Percentiles rank a stretch among this genome's conserved stretches.
These are phyloP conservation scores for Xerocomus nothofagi DNA, from an alignment of 1,284 basidiomycete genomes.

Conservation along the genomic window DNA sequence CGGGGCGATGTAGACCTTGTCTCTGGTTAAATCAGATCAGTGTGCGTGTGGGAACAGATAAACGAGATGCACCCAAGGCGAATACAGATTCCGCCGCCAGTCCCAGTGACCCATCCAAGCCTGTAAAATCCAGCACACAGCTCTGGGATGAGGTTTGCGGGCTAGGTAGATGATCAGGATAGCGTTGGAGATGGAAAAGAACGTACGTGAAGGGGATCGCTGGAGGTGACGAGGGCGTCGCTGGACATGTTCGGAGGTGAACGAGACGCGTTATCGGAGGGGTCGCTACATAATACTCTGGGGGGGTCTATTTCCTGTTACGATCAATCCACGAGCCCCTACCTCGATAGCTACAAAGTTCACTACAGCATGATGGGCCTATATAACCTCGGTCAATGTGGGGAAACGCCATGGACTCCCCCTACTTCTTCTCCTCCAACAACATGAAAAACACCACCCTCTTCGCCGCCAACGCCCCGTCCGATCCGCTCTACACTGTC, in stretches of 20 bases:
- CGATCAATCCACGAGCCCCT: too few relatives aligned
- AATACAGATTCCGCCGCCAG: slow-evolving; percentile 69
- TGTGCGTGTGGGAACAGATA: too few relatives aligned
- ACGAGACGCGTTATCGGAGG: neutral
- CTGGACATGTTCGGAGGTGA: slow-evolving; percentile 17
- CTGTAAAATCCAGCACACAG: slow-evolving; percentile 67
- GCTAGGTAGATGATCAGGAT: slow-evolving; percentile 42
- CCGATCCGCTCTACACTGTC: slow-evolving; percentile 10
- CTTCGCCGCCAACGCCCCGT: slow-evolving; percentile 2
- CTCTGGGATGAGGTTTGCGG: slow-evolving; percentile 81
- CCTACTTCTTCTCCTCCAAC: slow-evolving; percentile 12
- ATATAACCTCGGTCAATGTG: too few relatives aligned
- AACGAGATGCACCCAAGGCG: slow-evolving; percentile 55
- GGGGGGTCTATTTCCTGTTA: slow-evolving; percentile 6
- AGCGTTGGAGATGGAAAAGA: neutral
- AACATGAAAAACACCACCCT: slow-evolving; percentile 15
- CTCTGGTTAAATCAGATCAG: slow-evolving; percentile 39
- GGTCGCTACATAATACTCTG: too few relatives aligned
- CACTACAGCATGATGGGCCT: too few relatives aligned
- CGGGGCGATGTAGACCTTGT: slow-evolving; percentile 83
- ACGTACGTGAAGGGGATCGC: slow-evolving; percentile 51
- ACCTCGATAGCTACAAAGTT: too few relatives aligned
- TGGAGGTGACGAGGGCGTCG: slow-evolving; percentile 27
- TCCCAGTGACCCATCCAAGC: slow-evolving; percentile 64
- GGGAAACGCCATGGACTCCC: too few relatives aligned